Evolutionary conservation across 2,329 filamentous ascomycete species (phyloP), one percentile per base, ranked within the genome.

Genomic region (Cercospora sp.): DNA sequence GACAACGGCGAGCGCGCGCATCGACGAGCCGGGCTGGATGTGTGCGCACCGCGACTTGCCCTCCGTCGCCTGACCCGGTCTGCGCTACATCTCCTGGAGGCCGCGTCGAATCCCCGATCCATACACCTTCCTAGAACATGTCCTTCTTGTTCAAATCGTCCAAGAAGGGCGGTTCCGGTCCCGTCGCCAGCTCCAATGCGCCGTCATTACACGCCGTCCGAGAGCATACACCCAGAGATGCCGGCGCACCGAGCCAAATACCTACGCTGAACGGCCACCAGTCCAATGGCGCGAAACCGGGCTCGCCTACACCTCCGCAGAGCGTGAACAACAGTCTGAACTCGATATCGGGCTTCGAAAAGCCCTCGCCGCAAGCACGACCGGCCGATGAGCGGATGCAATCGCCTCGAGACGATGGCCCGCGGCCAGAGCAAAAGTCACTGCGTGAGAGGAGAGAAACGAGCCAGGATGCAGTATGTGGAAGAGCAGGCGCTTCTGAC

Each of bases 221-320:
- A 74, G 86, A 87, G 68, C 82, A 87, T 64, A 82, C 85, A 68
- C 86, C 84, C 20, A 85, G 86, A 57, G 85, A 88, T 76, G 69
- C 69, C 5, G 40, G 58, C 7, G 79, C 82, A 48, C 62, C 57
- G 13, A 68, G 67, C 48, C 78, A 83, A 63, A 79, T 82, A 63
- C 79, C 82, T 2, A 78, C 80, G 51, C 75, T 82, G 48, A 87
- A 87, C 79, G 84, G 84, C 64, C 68, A 74, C 28, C 66, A 68
- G 26, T 71, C 71, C 65, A 70, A 63, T 66, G 67, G 64, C 63
- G 66, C 64, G 51, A 78, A 77, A 61, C 71, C 76, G 2, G 71
- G 66, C 59, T 75, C 73, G 31, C 82, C 86, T 3, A 88, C 90
- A 67, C 87, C 90, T 60, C 91, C 91, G 5, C 90, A 92, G 5